Conservation (phyloP, 176 grass and related monocot species). For the Triticum urartu region DNA sequence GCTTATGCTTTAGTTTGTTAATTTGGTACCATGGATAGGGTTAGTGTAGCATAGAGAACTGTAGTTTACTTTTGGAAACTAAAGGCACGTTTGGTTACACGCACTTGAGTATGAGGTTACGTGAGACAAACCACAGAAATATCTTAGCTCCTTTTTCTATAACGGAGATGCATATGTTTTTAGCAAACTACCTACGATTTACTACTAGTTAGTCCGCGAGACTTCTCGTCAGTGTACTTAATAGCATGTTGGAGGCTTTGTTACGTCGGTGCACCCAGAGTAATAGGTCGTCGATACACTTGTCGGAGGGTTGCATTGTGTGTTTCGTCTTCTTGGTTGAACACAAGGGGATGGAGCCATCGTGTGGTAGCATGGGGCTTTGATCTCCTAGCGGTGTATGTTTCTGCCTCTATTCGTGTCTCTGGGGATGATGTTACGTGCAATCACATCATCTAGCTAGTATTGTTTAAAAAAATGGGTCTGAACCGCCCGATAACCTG, state of each 20-base stretch:
- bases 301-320: not conserved
- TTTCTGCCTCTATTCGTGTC: not conserved
- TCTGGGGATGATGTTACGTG: not conserved
- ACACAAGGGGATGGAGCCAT: not conserved
- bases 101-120: not conserved
- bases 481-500: not conserved
- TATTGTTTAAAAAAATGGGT: not conserved
- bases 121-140: not conserved
- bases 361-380: not conserved
- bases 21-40: not conserved
- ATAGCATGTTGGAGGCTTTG: not conserved
- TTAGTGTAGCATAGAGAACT: not conserved
- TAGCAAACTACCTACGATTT: not conserved
- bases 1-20: slow-evolving; percentile 17
- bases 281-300: not conserved
- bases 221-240: not conserved
- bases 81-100: not conserved
- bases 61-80: not conserved
- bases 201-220: not conserved
- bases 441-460: not conserved
- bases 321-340: not conserved
- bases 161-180: not conserved
- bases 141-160: not conserved
- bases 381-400: not conserved
- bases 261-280: not conserved